phyloP scores from a whole-genome alignment of 2,329 filamentous ascomycete genomes.

The Penicillium sp. region DNA sequence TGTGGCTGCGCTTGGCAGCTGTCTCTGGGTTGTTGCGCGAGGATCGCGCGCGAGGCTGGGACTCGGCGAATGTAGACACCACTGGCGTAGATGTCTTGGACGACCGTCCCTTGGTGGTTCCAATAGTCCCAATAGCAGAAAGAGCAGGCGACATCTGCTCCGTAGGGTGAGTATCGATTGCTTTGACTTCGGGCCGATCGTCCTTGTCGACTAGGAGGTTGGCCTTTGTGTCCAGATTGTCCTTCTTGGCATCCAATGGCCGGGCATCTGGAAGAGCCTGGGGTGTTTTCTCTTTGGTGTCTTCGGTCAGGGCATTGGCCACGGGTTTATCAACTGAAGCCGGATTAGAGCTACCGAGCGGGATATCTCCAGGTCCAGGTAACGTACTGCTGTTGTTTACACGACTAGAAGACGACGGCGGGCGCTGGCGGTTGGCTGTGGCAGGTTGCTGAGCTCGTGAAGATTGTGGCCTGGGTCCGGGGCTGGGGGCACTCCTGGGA shows the following conservation, averaged over 20 bases:
- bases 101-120: conserved; percentile 31
- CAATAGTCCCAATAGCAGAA: conserved; percentile 16
- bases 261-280: conserved; percentile 36
- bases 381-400: conserved; percentile 50
- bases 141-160: conserved; percentile 19
- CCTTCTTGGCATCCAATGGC: conserved; percentile 20
- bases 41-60: conserved; percentile 29
- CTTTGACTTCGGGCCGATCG: conserved; percentile 27
- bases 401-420: conserved; percentile 60
- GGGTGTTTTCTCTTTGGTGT: conserved; percentile 23
- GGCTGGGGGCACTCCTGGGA: conserved; percentile 59
- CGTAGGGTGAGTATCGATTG: conserved; percentile 33
- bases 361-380: conserved; percentile 27
- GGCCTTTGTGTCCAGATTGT: conserved; percentile 16
- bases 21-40: conserved; percentile 30
- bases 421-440: conserved; percentile 56
- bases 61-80: conserved; percentile 33
- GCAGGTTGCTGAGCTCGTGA: conserved; percentile 74
- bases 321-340: conserved; percentile 25
- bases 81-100: conserved; percentile 42
- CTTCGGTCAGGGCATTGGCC: conserved; percentile 52
- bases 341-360: conserved; percentile 23
- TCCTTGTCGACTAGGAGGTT: conserved; percentile 31
- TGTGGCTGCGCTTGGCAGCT: conserved; percentile 32
- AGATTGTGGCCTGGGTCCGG: conserved; percentile 61